Conservation (phyloP, 495 filamentous ascomycete genomes). For the Apiosordaria backusii region DNA sequence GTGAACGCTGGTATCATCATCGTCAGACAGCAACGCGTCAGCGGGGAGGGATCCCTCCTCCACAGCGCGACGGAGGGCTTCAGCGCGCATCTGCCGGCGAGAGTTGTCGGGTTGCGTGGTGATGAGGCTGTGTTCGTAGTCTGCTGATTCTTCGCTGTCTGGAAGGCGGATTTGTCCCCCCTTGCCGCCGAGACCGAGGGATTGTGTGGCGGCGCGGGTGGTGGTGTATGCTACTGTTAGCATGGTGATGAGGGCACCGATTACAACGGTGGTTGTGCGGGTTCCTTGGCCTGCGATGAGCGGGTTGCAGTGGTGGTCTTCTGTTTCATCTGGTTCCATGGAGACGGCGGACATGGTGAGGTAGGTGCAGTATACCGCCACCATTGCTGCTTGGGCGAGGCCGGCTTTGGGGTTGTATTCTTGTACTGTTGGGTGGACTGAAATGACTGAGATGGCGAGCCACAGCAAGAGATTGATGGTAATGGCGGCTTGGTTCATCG, state of each 20-base stretch:
- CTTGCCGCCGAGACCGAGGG: conserved; percentile 67
- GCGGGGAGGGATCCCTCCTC: conserved; percentile 88
- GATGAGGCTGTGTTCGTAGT: conserved; percentile 79
- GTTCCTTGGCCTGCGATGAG: conserved; percentile 83
- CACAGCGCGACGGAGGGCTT: conserved; percentile 86
- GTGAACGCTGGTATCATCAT: conserved; percentile 76
- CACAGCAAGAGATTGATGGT: conserved; percentile 82
- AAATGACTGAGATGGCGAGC: conserved; percentile 74
- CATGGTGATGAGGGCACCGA: conserved; percentile 95
- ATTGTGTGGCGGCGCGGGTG: conserved; percentile 91
- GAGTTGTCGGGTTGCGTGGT: conserved; percentile 70
- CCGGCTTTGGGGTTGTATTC: conserved; percentile 90
- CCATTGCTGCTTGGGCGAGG: conserved; percentile 94
- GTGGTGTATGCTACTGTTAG: conserved; percentile 96
- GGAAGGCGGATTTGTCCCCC: conserved; percentile 53
- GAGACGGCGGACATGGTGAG: conserved; percentile 96
- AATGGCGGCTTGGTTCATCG: conserved; percentile 86
- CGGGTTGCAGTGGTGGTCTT: conserved; percentile 87
- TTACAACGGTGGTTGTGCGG: conserved; percentile 80
- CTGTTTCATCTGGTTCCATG: conserved; percentile 84
- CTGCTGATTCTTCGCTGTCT: conserved; percentile 35
- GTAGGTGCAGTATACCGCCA: conserved; percentile 96
- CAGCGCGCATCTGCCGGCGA: conserved; percentile 86
- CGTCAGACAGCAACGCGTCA: conserved; percentile 78
- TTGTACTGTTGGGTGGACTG: conserved; percentile 86